Evolutionary conservation across 352 stramenopile species (phyloP).

Genomic region (Globisporangium nagaii): DNA sequence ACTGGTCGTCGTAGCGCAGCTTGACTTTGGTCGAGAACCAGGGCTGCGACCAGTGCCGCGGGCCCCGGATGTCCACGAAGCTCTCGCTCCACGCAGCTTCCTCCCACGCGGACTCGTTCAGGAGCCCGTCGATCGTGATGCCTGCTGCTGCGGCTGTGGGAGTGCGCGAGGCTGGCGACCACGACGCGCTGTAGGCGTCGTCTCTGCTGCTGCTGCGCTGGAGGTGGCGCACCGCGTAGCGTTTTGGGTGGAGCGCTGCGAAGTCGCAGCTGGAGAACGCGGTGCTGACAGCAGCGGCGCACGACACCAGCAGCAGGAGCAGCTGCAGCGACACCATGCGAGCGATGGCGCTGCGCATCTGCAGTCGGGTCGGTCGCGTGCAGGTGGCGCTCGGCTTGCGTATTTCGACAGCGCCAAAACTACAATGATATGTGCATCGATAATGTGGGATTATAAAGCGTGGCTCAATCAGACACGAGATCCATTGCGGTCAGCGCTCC

Average conservation of each 20-base stretch:
- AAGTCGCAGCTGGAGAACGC: conserved; percentile 23
- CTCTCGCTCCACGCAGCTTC: conserved; percentile 43
- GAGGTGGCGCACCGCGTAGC: conserved; percentile 28
- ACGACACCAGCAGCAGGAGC: neutral
- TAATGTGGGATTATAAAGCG: no score
- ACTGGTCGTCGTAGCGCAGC: conserved; percentile 61
- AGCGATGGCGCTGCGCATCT: no score
- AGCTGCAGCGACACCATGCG: no score
- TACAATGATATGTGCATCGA: no score
- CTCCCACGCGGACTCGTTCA: conserved; percentile 58
- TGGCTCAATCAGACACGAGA: no score
- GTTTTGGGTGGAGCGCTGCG: conserved; percentile 23
- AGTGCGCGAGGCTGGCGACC: no score
- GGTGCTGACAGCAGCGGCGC: neutral
- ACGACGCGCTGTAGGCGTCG: neutral
- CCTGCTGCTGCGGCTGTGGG: neutral
- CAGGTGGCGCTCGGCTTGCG: no score
- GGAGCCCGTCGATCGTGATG: conserved; percentile 38
- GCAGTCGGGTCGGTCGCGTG: no score
- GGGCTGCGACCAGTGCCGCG: conserved; percentile 52
- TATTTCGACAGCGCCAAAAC: no score
- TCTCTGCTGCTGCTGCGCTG: neutral
- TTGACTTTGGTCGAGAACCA: conserved; percentile 74
- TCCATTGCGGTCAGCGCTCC: no score
- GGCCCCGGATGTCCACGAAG: conserved; percentile 66